Base-by-base conservation (phyloP, 2,329 filamentous ascomycete species). In the Cryphonectria nitschkei region DNA sequence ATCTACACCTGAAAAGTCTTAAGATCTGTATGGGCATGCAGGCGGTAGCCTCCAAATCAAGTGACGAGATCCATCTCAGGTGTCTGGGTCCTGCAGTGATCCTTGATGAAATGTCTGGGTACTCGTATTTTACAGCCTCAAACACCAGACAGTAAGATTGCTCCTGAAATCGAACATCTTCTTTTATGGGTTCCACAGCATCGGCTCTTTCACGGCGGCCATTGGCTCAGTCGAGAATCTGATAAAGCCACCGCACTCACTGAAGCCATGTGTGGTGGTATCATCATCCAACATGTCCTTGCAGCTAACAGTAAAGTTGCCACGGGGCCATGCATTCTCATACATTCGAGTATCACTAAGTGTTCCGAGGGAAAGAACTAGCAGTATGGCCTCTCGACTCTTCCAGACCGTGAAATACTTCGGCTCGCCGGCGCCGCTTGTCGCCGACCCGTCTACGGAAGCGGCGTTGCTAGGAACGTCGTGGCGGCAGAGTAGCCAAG, bases 111-210 rank as follows among this genome's bases (percentile, higher is more conserved):
- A n/a, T 13, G 14, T 37, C 11, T 37, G 29, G 9, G 14, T 6
- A 22, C 32, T 14, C 29, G 1, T 29, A 16, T 8, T 37, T 2
- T 37, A 8, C 19, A 34, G 34, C 29, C 29, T 60, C 11, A 32
- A 11, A 19, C 22, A 13, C 5, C 3, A 32, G 9, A 11, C 9
- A 32, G 54, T 4, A 34, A 26, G 16, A 19, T 16, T 32, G 14
- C 13, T 32, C 54, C 4, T 58, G 26, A 58, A 1, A 22, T 29
- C 29, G 14, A 6, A 26, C 11, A 7, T 70, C 9, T 70, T 62
- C 14, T 34, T 41, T 37, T 46, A 32, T 73, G n/a, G 72, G 39
- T 68, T 50, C 54, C 70, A 76, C 58, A 46, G 76, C 76, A 2
- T 68, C 73, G 67, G 34, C 78, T 75, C 37, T 13, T 77, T 56